Base-by-base conservation (phyloP, 1,139 yeast genomes). In the Hansenula lynferdii region DNA sequence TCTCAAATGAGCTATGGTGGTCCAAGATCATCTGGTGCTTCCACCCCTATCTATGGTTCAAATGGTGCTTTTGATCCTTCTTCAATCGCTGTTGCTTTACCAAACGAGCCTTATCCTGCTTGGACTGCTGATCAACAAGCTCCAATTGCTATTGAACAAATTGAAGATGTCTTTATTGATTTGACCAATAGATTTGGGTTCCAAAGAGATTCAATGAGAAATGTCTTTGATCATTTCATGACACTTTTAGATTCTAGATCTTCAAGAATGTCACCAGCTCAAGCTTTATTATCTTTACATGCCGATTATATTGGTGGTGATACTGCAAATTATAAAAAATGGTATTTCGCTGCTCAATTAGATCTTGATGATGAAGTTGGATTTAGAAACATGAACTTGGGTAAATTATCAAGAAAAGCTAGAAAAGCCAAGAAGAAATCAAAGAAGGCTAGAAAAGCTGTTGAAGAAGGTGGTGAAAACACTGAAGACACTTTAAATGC, bases 261-360 rank as follows among this genome's bases (percentile, higher is more conserved):
- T 10, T 87, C 97, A 38, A 83, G 98, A 66, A 87, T 90, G 96
- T 80, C 97, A 16, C 97, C 98, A 20, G 85, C 87, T 45, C 96
- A 87, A 63, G 98, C 98, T 20, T 70, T 94, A 53, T 72, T 89
- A 45, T 81, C 95, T 37, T 74, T 94, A 50, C 99, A 94, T 60
- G 95, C 97, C 32, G 98, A 94, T 62, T 94, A 92, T 67, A 90
- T 92, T 56, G 97, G 97, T 31, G 97, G 97, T 38, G 85, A 84
- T 48, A 77, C 87, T 46, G 83, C 97, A 23, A 92, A 92, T 63
- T 92, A 85, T 65, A 77, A 85, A 55, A 90, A 85, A 60, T 92
- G 98, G 98, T 92, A 86, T 62, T 87, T 92, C 64, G 96, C 97
- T 24, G 89, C 97, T 31, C 92, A 84, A 64, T 64, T 87, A 45